Conservation (phyloP, 768 basidiomycete genomes). For the Ramaria rubella region DNA sequence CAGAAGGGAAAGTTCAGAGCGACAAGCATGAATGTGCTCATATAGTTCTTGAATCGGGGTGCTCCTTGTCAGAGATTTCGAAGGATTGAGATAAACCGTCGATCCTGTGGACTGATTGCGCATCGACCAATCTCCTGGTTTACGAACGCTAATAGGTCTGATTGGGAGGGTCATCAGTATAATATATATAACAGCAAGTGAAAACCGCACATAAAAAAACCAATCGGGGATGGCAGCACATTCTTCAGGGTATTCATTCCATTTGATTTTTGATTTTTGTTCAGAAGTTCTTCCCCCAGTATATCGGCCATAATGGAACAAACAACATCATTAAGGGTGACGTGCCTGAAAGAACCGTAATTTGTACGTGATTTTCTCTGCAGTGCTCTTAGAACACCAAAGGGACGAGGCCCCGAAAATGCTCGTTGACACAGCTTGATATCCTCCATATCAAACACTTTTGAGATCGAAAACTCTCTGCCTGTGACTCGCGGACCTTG, state of each 20-base stretch:
- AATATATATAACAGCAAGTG: not conserved
- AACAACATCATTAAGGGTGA: slow-evolving; percentile 2
- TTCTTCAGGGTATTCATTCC: not conserved
- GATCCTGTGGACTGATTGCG: not conserved
- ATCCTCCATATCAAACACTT: not conserved
- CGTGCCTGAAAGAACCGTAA: not conserved
- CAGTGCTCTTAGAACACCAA: not conserved
- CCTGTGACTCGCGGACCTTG: not conserved
- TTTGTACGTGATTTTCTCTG: not conserved
- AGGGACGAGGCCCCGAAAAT: not conserved
- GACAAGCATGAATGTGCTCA: not conserved
- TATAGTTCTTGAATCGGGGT: not conserved
- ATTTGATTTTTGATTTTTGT: not conserved
- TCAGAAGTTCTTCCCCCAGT: not conserved
- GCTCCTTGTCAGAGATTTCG: not conserved
- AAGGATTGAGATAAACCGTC: not conserved
- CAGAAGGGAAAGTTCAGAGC: not conserved
- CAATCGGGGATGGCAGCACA: not conserved
- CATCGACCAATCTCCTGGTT: not conserved
- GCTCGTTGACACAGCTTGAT: slow-evolving; percentile 4
- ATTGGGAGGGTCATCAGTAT: not conserved
- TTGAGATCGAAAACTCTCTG: not conserved
- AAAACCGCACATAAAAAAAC: not conserved
- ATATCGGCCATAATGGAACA: slow-evolving; percentile 5
- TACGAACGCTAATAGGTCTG: not conserved